Percentiles rank a stretch among this genome's conserved stretches.
Conservation (phyloP, 2,329 filamentous ascomycete species). For the Pseudocercospora crystallina region DNA sequence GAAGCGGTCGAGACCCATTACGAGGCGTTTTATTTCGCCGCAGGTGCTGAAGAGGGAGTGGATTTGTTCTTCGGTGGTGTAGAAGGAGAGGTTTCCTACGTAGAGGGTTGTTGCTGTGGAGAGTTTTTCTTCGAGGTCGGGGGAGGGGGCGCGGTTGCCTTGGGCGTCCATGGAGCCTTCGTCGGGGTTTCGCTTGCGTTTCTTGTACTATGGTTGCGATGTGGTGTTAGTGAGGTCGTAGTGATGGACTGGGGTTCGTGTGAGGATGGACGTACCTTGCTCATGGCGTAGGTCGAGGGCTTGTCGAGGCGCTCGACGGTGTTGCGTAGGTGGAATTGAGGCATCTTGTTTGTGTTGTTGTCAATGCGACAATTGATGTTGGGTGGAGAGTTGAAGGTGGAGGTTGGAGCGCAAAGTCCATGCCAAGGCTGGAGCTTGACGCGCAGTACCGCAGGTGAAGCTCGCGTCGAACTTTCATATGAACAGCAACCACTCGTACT, state of each 20-base stretch:
- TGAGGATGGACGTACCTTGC: constrained; percentile 60
- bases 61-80: constrained; percentile 95
- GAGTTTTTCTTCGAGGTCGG: constrained; percentile 72
- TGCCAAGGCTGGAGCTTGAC: constrained; percentile 10
- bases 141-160: constrained; percentile 43
- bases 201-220: constrained; percentile 62
- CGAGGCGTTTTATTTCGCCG: constrained; percentile 94
- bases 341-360: constrained; percentile 41
- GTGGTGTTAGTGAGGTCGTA: constrained; percentile 10
- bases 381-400: constrained; percentile 3
- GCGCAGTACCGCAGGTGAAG: constrained; percentile 5
- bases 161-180: constrained; percentile 34
- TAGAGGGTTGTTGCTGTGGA: constrained; percentile 91
- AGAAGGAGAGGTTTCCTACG: constrained; percentile 82
- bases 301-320: constrained; percentile 92
- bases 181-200: constrained; percentile 62
- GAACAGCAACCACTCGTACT: constrained; percentile 1
- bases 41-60: constrained; percentile 69
- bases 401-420: constrained; percentile 6
- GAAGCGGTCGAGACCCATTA: constrained; percentile 97
- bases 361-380: too few relatives aligned
- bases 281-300: constrained; percentile 89
- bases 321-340: constrained; percentile 49
- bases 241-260: too few relatives aligned
- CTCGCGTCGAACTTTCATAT: constrained; percentile 2